Evolutionary conservation across 2,329 filamentous ascomycete species (phyloP), one percentile per base, ranked within the genome.

Genomic region (Setomelanomma holmii): DNA sequence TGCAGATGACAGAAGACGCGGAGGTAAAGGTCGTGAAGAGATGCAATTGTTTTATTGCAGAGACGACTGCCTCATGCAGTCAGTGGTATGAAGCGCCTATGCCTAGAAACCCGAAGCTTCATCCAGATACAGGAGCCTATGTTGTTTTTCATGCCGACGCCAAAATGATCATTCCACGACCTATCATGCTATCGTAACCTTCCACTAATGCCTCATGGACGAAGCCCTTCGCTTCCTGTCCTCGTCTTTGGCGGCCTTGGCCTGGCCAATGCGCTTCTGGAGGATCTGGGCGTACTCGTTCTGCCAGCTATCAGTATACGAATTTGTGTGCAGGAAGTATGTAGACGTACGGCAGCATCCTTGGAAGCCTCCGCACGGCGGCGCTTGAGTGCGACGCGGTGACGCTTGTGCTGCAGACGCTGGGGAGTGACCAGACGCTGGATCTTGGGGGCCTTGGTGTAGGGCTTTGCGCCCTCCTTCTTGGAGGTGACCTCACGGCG

Each of bases 381-480:
- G 81, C 93, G 91, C 92, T 99, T 99, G 84, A 99, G 89, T 76
- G 95, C 93, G 76, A 96, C 84, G 74, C 93, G 87, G 86, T 98
- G 95, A 77, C 95, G 92, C 91, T 98, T 99, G 90, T 96, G 95
- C 88, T 99, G 95, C 78, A 99, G 92, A 81, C 95, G 95, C 85
- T 98, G 95, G 80, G 95, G 95, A 77, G 95, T 99, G 75, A 99
- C 92, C 75, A 99, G 91, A 80, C 95, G 91, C 89, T 99, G 95
- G 84, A 99, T 99, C 87, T 93, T 96, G 81, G 95, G 95, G 75
- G 95, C 95, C 91, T 99, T 99, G 89, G 93, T 97, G 89, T 98
- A 98, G 74, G 93, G 83, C 84, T 91, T 89, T 85, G 95, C 96
- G 83, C 92, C 93, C 86, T 98, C 95, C 78, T 89, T 90, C 89